Evolutionary conservation across 805 yeast species (phyloP), one percentile per base, ranked within the genome.

Genomic region (Candida sonorensis): DNA sequence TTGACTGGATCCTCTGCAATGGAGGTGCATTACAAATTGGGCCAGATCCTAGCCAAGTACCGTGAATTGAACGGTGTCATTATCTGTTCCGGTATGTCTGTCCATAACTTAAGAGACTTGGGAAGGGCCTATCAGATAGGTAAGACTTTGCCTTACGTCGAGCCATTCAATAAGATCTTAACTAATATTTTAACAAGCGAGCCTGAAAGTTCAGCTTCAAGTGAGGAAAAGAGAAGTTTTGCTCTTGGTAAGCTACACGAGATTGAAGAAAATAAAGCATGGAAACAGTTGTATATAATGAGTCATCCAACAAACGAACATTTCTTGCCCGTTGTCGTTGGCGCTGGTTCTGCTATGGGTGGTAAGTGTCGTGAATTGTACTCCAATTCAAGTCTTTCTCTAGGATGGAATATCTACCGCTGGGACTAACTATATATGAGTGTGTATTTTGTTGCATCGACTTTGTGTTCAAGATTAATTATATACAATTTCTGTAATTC

Each of bases 261-360:
- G 31, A 40, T 38, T 31, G 49, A 30, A 37, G 33, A 36, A 8
- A 45, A 49, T 2, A 38, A 40, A 3, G 41, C 47, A 1, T 44
- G 60, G 42, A 48, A 41, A 4, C 44, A 50, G 4, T 50, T 77
- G 23, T 59, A 53, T 23, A 17, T 36, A 9, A 45, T 53, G 21
- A 80, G 90, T 0, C 94, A 83, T 54, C 94, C 94, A 8, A 77
- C 88, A 0, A 58, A 76, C 30, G 94, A 83, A 42, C 94, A 83
- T 55, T 72, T 83, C 38, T 55, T 74, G 42, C 90, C 90, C 2
- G 44, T 77, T 7, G 71, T 75, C 23, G 84, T 75, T 26, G 75
- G 66, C 10, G 75, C 76, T 2, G 75, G 79, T 18, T 71, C 79
- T 20, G 66, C 75, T 14, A 56, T 63, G 13, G 63, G 62, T 10